Base-by-base conservation (phyloP, 768 basidiomycete species). In the Mycena metata region DNA sequence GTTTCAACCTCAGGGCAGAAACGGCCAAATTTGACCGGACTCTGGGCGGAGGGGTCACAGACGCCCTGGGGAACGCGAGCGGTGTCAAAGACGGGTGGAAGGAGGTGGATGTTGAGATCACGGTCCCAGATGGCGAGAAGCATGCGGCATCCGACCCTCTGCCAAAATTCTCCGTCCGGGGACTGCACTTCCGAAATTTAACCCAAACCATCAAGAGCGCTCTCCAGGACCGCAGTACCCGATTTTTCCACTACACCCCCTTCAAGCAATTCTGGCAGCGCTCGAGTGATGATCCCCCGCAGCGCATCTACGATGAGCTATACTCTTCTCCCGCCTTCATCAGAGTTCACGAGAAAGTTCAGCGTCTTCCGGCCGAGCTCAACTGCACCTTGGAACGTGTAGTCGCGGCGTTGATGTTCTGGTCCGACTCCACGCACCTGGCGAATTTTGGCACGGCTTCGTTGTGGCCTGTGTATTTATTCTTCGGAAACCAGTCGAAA, bases 401-500 rank as follows among this genome's bases (percentile, higher is more conserved):
- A 8, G 36, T 81, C 42, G 70, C 72, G 0, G 62, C 69, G 0
- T 36, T 79, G 7, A 83, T 80, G 80, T 70, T 76, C 5, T 79
- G 74, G 69, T 83, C 79, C 0, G 80, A 82, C 64, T 74, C 79
- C 1, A 83, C 78, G 1, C 79, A 79, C 61, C 74, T 81, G 2
- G 73, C 81, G 5, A 75, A 67, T 16, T 83, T 83, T 73, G 82
- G 83, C 0, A 78, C 69, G 23, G 80, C 80, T 0, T 74, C 72
- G 11, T 70, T 82, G 0, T 86, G 83, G 85, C 84, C 84, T 2
- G 36, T 83, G 0, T 86, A 86, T 55, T 43, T 83, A 2, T 79
- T 71, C 33, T 80, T 85, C 54, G 81, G 81, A 0, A 81, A 80
- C 62, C 74, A 77, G 15, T 84, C 84, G 0, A 86, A 86, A 61